Evolutionary conservation across 192 early-diverging fungal species (phyloP), one percentile per base, ranked within the genome.

Genomic region (Coemansia sp.): DNA sequence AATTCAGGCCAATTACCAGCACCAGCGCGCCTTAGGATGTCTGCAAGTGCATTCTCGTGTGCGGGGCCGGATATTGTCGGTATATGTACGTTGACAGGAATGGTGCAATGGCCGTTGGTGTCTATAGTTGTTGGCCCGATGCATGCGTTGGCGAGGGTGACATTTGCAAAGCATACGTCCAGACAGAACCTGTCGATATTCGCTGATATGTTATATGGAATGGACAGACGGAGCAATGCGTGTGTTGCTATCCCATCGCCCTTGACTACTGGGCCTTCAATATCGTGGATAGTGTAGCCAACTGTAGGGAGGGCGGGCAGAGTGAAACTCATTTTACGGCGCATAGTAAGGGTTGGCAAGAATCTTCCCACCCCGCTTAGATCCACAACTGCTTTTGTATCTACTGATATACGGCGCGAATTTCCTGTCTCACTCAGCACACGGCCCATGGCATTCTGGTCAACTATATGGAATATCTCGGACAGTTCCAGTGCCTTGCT

Each of bases 321-420:
- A 25, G 41, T 57, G 33, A 76, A 7, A 22, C 55, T 36, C 3
- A 76, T 22, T 10, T 57, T 61, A 29, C 64, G 63, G 38, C 50
- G 67, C 14, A 59, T 44, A 52, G 19, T 19, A 14, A 65, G 57
- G 9, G 38, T 59, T 2, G 74, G 74, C 38, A 76, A 44, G 33
- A 59, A 62, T 22, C 44, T 65, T 10, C 74, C 74, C 65, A 76
- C 65, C 6, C 74, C 68, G 31, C 74, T 63, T 15, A 70, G 40
- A 29, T 69, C 64, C 4, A 76, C 44, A n/a, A 31, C 31, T 19
- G 53, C 53, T 9, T 22, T 59, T 0, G 64, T 34, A 38, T 55
- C 57, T 25, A 70, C 55, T 37, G 40, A 20, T 20, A 68, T 58
- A 10, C 45, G 63, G 6, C 68, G 74, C n/a, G 36, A 40, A 22